A percentile compares a stretch with the other conserved stretches of the same genome.
These are phyloP conservation scores for Leishmania turanica DNA, from an alignment of 208 protist species.

Conservation along the genomic window DNA sequence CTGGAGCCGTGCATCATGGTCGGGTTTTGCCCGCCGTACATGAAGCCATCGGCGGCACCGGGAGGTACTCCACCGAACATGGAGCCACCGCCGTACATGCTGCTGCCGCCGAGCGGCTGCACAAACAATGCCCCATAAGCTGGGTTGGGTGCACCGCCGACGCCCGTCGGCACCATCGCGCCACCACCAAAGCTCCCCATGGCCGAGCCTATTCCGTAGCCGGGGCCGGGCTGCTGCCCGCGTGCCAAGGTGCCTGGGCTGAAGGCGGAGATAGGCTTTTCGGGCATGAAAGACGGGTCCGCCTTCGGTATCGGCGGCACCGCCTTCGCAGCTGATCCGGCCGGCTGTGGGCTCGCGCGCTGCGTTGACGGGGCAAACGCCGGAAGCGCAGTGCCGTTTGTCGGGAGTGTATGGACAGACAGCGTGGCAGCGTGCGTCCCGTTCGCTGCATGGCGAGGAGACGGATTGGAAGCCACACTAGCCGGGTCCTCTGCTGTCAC, in stretches of 20 bases:
- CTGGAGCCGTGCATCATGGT: not conserved
- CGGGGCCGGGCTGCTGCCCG: constrained; percentile 2
- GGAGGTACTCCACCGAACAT: not conserved
- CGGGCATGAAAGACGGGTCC: not conserved
- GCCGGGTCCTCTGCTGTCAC: not conserved
- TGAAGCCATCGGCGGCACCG: not conserved
- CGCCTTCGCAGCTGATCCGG: not conserved
- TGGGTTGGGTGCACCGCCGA: not conserved
- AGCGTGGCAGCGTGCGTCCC: not conserved
- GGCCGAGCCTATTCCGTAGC: constrained; percentile 12
- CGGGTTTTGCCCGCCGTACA: not conserved
- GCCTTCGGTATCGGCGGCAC: not conserved
- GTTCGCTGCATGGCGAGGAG: not conserved
- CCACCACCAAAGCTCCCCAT: constrained; percentile 3
- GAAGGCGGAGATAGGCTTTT: not conserved
- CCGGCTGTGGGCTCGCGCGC: not conserved
- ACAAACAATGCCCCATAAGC: constrained; percentile 16
- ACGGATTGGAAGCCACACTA: not conserved
- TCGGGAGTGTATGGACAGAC: not conserved
- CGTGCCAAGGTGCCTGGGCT: not conserved
- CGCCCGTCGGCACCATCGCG: not conserved
- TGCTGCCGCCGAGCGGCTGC: not conserved
- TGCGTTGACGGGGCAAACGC: constrained; percentile 4
- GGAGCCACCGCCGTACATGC: not conserved
- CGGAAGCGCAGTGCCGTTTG: not conserved